A percentile compares a stretch with the other conserved stretches of the same genome.
Evolutionary conservation across 495 filamentous ascomycete species (phyloP).

Genomic region (Talaromyces proteolyticus): DNA sequence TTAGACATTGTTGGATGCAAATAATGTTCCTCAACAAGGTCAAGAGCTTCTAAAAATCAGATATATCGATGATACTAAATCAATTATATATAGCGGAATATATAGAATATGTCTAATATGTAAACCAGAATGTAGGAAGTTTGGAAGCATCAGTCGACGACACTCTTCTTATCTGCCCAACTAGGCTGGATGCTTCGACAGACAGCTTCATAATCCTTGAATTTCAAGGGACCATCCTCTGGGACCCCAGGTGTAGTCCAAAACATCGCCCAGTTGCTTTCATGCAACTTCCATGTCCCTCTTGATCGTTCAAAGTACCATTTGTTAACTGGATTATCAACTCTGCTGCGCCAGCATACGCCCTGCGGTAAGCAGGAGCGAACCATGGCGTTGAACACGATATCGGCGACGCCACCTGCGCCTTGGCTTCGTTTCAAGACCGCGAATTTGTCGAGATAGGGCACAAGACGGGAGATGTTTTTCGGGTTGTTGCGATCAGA

Average conservation of each 20-base stretch:
- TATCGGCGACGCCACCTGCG: slow-evolving; percentile 85
- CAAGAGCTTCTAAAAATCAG: too few species aligned
- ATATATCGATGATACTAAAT: too few species aligned
- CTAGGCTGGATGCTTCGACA: slow-evolving; percentile 75
- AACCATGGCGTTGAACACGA: slow-evolving; percentile 95
- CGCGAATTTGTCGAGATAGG: slow-evolving; percentile 97
- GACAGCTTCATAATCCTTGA: slow-evolving; percentile 76
- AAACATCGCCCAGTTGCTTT: slow-evolving; percentile 90
- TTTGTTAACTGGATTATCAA: slow-evolving; percentile 82
- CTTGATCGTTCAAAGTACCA: slow-evolving; percentile 91
- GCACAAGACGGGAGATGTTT: slow-evolving; percentile 57
- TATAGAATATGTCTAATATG: neutral
- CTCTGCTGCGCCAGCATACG: slow-evolving; percentile 75
- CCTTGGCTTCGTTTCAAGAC: slow-evolving; percentile 85
- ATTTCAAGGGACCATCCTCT: slow-evolving; percentile 45
- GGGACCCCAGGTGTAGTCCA: slow-evolving; percentile 75
- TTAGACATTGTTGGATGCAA: too few species aligned
- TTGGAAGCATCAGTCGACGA: slow-evolving; percentile 42
- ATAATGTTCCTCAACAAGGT: too few species aligned
- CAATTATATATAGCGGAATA: neutral
- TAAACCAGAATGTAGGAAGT: too few species aligned
- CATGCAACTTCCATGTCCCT: slow-evolving; percentile 73
- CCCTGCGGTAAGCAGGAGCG: slow-evolving; percentile 75
- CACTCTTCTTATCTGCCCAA: slow-evolving; percentile 69
- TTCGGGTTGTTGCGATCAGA: slow-evolving; percentile 45